phyloP scores from a whole-genome alignment of 306 rosid species.

The Malus domestica region DNA sequence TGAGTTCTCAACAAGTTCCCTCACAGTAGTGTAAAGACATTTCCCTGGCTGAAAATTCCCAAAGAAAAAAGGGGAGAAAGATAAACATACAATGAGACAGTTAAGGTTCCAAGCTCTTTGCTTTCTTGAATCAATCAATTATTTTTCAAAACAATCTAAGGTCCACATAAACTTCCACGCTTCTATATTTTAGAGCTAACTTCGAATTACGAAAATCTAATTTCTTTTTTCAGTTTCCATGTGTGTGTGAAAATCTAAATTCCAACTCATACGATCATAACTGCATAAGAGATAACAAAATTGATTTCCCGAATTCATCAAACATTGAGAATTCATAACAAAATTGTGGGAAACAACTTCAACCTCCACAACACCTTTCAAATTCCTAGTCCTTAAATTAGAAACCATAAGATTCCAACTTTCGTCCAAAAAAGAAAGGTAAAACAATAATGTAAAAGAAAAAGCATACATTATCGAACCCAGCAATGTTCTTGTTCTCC shows the following conservation, averaged over 20 bases:
- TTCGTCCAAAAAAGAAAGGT: not conserved
- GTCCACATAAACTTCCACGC: not conserved
- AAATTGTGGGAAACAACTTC: not conserved
- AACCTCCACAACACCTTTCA: not conserved
- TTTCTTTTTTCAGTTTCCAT: not conserved
- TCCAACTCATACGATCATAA: not conserved
- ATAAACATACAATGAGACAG: not conserved
- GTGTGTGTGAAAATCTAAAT: not conserved
- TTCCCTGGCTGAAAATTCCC: conserved; percentile 77
- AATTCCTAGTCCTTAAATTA: not conserved
- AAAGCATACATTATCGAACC: conserved; percentile 71
- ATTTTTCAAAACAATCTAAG: not conserved
- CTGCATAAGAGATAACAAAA: not conserved
- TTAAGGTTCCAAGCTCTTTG: not conserved
- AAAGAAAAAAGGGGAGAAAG: not conserved
- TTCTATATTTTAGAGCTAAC: not conserved
- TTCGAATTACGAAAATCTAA: not conserved
- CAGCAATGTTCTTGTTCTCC: conserved; percentile 93
- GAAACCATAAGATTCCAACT: not conserved
- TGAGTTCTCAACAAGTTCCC: conserved; percentile 86
- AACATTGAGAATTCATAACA: not conserved
- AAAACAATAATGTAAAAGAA: not conserved
- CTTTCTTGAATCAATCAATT: not conserved
- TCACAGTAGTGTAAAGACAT: conserved; percentile 79
- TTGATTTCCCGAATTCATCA: not conserved